Evolutionary conservation across 1,284 basidiomycete genomes (phyloP), one percentile per base, ranked within the genome.

Genomic region (Anthracocystis walkeri): DNA sequence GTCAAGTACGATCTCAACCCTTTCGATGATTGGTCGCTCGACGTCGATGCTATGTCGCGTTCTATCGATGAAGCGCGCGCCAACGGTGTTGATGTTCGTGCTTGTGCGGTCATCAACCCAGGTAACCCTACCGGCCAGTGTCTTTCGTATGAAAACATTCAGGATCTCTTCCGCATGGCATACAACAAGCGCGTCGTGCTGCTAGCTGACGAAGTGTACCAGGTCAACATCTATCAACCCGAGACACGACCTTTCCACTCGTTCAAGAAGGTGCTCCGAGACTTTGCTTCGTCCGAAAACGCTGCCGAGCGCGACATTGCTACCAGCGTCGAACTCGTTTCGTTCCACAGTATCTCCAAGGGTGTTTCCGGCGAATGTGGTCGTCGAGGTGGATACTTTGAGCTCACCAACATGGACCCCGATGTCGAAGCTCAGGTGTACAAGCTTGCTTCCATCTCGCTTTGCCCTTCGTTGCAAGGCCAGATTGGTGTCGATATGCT

Each of bases 1-100:
- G 87, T 98, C 44, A 92, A 93, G 0, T 99, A 99, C 87, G 90
- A 93, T 85, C 91, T 99, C 40, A 90, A 95, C 73, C 94, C 97
- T 84, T 83, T 89, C 0, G 87, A 90, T 5, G 91, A 88, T 48
- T 99, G 97, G 96, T 90, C 91, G 18, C 93, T 95, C n/a, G 92
- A 92, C 59, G 88, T 91, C 38, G 82, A 88, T 12, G 89, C 90
- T 52, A 90, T 99, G 80, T 88, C 90, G 64, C 86, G 88, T 2
- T 90, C 91, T 14, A 87, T 98, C 65, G 87, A 89, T 25, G 89
- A 91, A 58, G 92, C 92, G 2, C 87, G 89, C 38, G 86, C 87
- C 65, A 89, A 91, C 10, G 92, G 92, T 63, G 65, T 68, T 25
- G 77, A 81, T 29, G 82, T 83, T 16, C 79, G 83, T 27, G 81